Conservation (phyloP, 768 basidiomycete species). For the Mycena leptocephala region DNA sequence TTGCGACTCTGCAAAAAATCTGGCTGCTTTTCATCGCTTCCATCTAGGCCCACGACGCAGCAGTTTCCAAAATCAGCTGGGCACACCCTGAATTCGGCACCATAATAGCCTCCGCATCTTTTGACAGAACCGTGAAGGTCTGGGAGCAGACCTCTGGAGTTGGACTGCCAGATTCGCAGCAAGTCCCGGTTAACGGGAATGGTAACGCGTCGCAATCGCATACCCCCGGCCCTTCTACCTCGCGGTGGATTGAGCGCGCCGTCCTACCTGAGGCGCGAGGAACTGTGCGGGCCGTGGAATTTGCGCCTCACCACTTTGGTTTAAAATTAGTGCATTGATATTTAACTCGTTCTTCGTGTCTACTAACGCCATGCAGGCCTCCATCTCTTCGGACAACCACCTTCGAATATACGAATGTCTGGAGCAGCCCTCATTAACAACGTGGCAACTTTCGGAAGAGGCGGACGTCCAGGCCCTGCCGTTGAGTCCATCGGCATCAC, state of each 20-base stretch:
- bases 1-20: constrained; percentile 31
- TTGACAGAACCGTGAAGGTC: constrained; percentile 93
- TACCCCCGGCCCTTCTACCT: constrained; percentile 46
- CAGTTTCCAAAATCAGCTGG: constrained; percentile 89
- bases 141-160: constrained; percentile 80
- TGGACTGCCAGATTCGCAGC: constrained; percentile 47
- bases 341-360: constrained; percentile 4
- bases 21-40: not conserved
- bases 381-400: constrained; percentile 90
- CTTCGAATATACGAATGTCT: constrained; percentile 94
- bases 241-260: constrained; percentile 83
- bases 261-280: constrained; percentile 89
- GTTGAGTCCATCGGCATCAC: constrained; percentile 56
- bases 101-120: constrained; percentile 89
- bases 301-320: constrained; percentile 90
- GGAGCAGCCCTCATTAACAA: constrained; percentile 80
- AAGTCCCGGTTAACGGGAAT: constrained; percentile 41
- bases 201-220: constrained; percentile 35
- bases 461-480: constrained; percentile 80
- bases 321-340: constrained; percentile 81
- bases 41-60: constrained; percentile 92
- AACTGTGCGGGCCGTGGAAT: constrained; percentile 89
- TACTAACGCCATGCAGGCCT: constrained; percentile 71
- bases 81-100: constrained; percentile 95
- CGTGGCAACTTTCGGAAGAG: constrained; percentile 85